phyloP scores from a whole-genome alignment of 257 asterid species.

The Gentiana macrophylla region DNA sequence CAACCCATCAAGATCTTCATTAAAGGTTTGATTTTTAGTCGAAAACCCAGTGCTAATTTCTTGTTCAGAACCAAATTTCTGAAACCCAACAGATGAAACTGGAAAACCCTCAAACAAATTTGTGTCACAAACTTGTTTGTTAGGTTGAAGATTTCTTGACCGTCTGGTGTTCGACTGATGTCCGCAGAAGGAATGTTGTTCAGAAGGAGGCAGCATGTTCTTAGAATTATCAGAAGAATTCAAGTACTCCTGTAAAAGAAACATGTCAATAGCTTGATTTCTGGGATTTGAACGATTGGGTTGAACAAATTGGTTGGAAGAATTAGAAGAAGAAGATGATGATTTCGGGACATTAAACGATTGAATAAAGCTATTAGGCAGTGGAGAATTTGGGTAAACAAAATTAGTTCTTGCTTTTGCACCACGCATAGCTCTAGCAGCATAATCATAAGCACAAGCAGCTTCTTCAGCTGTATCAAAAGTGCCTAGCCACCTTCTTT shows the following conservation, averaged over 20 bases:
- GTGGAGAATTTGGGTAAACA: conserved; percentile 46
- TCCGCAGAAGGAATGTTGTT: conserved; percentile 7
- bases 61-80: neutral
- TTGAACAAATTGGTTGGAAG: conserved; percentile 7
- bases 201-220: conserved; percentile 15
- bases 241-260: conserved; percentile 32
- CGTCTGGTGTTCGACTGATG: too few relatives aligned
- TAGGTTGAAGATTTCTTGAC: too few relatives aligned
- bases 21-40: neutral
- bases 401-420: conserved; percentile 76
- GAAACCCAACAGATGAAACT: conserved; percentile 1
- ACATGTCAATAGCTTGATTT: conserved; percentile 27
- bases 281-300: conserved; percentile 27
- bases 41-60: conserved; percentile 1
- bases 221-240: conserved; percentile 10
- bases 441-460: conserved; percentile 86
- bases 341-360: conserved; percentile 20
- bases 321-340: conserved; percentile 17
- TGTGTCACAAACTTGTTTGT: conserved; percentile 1
- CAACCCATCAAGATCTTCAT: conserved; percentile 22
- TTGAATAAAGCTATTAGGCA: conserved; percentile 21
- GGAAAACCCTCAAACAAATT: conserved; percentile 14
- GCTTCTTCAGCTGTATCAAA: conserved; percentile 88
- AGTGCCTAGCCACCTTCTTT: conserved; percentile 87
- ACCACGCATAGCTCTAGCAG: conserved; percentile 96